Percentiles rank a stretch among this genome's conserved stretches.
Conservation (phyloP, 768 basidiomycete genomes). For the Suillus bovinus region DNA sequence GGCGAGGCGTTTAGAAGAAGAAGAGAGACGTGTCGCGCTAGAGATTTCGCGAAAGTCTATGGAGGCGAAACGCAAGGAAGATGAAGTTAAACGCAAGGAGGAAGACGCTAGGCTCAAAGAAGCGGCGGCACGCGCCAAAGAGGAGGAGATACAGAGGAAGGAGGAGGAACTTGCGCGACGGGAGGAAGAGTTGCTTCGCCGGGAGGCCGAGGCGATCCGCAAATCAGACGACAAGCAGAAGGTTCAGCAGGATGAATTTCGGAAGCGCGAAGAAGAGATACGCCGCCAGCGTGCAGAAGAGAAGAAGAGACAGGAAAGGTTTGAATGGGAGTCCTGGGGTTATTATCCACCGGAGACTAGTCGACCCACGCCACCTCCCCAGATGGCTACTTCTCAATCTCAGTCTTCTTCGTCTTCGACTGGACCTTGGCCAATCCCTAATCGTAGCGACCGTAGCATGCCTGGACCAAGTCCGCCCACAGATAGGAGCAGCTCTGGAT, state of each 20-base stretch:
- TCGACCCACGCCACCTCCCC: constrained; percentile 24
- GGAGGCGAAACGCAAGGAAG: constrained; percentile 25
- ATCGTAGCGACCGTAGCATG: constrained; percentile 33
- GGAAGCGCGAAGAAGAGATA: constrained; percentile 33
- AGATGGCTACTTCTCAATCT: constrained; percentile 19
- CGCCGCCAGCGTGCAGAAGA: constrained; percentile 33
- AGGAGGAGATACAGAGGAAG: constrained; percentile 24
- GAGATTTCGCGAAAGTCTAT: constrained; percentile 21
- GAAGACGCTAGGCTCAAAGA: constrained; percentile 27
- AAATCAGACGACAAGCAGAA: constrained; percentile 27
- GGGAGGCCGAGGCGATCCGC: constrained; percentile 33
- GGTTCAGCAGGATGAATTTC: constrained; percentile 28
- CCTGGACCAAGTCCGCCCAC: constrained; percentile 31
- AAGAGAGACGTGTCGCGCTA: constrained; percentile 20
- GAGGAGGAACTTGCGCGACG: constrained; percentile 31
- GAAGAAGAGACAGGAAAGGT: constrained; percentile 28
- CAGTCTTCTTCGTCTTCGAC: constrained; percentile 28
- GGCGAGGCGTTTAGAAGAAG: constrained; percentile 19
- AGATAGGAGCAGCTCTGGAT: constrained; percentile 32
- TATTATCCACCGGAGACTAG: constrained; percentile 24
- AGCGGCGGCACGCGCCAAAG: constrained; percentile 27
- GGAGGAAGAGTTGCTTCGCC: constrained; percentile 34
- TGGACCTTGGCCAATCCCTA: constrained; percentile 33
- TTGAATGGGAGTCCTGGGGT: constrained; percentile 25
- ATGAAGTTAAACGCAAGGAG: constrained; percentile 26